Evolutionary conservation across 106 monocot genomes (phyloP).

Genomic region (Allium cepa): DNA sequence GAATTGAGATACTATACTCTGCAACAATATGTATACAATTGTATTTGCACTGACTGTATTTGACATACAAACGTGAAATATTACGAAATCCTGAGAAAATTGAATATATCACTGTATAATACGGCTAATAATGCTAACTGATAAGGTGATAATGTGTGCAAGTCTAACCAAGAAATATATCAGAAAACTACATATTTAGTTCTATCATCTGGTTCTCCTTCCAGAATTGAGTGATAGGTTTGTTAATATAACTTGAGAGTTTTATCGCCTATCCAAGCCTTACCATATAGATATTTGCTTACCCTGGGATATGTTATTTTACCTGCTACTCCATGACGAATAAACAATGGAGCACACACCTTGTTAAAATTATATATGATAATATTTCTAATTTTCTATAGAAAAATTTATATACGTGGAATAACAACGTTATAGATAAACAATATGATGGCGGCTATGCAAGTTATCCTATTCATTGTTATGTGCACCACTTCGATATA

Average conservation of each 20-base stretch:
- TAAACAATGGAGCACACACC: conserved; percentile 66
- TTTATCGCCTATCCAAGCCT: conserved; percentile 64
- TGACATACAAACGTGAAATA: neutral
- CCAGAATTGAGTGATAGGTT: conserved; percentile 76
- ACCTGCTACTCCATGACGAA: conserved; percentile 97
- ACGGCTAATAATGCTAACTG: too few relatives aligned
- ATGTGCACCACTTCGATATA: too few relatives aligned
- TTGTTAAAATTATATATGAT: neutral
- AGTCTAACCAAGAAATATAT: conserved; percentile 80
- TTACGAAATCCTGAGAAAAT: neutral
- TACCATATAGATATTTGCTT: conserved; percentile 74
- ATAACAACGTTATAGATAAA: neutral
- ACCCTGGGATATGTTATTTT: conserved; percentile 78
- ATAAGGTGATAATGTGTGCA: conserved; percentile 23
- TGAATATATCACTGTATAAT: neutral
- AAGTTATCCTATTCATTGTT: neutral
- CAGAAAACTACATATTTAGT: conserved; percentile 51
- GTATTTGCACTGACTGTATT: too few relatives aligned
- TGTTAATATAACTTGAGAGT: conserved; percentile 74
- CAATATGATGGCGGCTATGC: too few relatives aligned
- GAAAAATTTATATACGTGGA: neutral
- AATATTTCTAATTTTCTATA: neutral
- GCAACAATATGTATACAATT: neutral
- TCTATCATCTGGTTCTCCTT: conserved; percentile 90
- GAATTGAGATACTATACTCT: neutral